These are phyloP conservation scores for Ascochyta rabiei DNA, from an alignment of 2,329 filamentous ascomycete species.

Conservation along the genomic window DNA sequence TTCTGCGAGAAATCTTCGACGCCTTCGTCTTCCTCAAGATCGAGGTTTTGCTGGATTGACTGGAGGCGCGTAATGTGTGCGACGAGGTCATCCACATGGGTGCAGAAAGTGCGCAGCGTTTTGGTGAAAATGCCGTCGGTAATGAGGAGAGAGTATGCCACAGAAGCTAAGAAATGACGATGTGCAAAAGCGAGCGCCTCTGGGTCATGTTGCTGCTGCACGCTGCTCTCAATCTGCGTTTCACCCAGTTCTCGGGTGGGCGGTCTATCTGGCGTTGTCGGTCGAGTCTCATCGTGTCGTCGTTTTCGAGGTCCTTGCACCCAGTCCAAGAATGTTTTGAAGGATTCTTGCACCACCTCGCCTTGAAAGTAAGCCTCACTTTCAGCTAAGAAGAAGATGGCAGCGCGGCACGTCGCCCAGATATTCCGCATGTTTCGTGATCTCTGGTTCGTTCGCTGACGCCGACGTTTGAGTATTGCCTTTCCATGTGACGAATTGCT, in stretches of 20 bases:
- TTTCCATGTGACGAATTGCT: conserved; percentile 67
- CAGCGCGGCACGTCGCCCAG: conserved; percentile 88
- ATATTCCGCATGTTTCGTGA: conserved; percentile 74
- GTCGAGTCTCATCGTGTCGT: conserved; percentile 1
- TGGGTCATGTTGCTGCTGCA: conserved; percentile 70
- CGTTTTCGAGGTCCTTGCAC: conserved; percentile 53
- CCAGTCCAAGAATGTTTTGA: conserved; percentile 80
- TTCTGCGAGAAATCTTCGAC: conserved; percentile 64
- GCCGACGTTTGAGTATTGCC: conserved; percentile 64
- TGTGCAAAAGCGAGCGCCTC: conserved; percentile 84
- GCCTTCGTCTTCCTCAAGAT: conserved; percentile 81
- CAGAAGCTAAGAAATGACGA: conserved; percentile 72
- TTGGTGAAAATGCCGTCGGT: conserved; percentile 68
- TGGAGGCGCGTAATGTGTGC: conserved; percentile 78
- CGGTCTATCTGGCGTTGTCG: conserved; percentile 12
- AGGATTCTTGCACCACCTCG: conserved; percentile 82
- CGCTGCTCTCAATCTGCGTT: neutral
- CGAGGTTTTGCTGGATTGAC: conserved; percentile 75
- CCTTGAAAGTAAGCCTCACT: conserved; percentile 88
- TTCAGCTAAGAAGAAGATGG: conserved; percentile 87
- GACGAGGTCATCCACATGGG: conserved; percentile 80
- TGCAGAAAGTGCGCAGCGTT: conserved; percentile 69
- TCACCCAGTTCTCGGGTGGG: conserved; percentile 10
- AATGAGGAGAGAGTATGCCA: conserved; percentile 71
- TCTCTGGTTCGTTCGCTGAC: conserved; percentile 68